phyloP scores from a whole-genome alignment of 768 basidiomycete genomes.

The Amanita fuliginea region DNA sequence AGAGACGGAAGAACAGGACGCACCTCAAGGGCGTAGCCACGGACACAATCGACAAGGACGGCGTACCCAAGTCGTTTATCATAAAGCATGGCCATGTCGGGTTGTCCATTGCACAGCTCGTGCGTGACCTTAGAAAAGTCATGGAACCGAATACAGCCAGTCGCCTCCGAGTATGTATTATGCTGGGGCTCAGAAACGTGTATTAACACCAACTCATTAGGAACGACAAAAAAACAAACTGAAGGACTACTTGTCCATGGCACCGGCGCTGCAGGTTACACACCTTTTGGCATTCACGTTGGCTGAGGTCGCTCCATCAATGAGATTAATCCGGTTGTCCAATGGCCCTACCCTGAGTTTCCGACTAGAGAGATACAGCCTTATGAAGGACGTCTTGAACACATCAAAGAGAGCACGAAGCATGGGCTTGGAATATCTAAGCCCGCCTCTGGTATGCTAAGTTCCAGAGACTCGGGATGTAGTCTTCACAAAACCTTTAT shows the following conservation, averaged over 20 bases:
- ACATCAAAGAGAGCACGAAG: conserved; percentile 57
- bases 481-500: not conserved
- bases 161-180: conserved; percentile 60
- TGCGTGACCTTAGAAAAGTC: conserved; percentile 86
- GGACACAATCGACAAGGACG: conserved; percentile 16
- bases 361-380: conserved; percentile 83
- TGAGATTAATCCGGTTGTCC: conserved; percentile 81
- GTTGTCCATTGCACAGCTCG: conserved; percentile 74
- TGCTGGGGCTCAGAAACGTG: not conserved
- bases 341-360: conserved; percentile 92
- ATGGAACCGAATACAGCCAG: conserved; percentile 98
- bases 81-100: conserved; percentile 96
- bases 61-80: conserved; percentile 84
- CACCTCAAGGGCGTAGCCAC: conserved; percentile 55
- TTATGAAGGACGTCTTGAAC: conserved; percentile 75
- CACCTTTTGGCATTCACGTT: conserved; percentile 90
- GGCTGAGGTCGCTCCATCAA: conserved; percentile 72
- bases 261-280: conserved; percentile 81
- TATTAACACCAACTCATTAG: conserved; percentile 27
- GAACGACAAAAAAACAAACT: conserved; percentile 85
- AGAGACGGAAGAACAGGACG: conserved; percentile 69
- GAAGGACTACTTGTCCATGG: conserved; percentile 91
- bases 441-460: conserved; percentile 72
- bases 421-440: conserved; percentile 83
- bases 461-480: not conserved